Evolutionary conservation across 179 eudicot species (phyloP).

Genomic region (Amaranthus tricolor): DNA sequence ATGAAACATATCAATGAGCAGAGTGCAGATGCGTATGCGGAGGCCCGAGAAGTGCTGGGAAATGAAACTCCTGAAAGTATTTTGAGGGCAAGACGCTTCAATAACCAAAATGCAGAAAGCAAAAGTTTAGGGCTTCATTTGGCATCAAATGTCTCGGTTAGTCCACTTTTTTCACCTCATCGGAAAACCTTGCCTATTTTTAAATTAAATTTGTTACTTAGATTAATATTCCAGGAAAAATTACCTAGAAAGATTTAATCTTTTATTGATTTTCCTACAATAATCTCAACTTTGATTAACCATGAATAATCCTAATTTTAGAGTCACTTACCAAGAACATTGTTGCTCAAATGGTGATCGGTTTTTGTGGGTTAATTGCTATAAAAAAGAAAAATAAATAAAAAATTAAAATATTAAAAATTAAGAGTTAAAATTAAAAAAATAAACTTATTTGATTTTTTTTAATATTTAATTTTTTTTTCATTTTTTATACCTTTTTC

Average conservation of each 20-base stretch:
- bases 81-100: slow-evolving; percentile 43
- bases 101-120: slow-evolving; percentile 31
- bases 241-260: neutral
- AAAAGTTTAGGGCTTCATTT: slow-evolving; percentile 31
- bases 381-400: no score
- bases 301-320: no score
- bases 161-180: slow-evolving; percentile 16
- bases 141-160: slow-evolving; percentile 53
- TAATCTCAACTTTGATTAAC: no score
- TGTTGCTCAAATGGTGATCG: no score
- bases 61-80: slow-evolving; percentile 81
- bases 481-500: no score
- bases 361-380: no score
- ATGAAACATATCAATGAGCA: slow-evolving; percentile 86
- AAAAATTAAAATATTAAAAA: no score
- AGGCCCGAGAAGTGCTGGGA: slow-evolving; percentile 85
- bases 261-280: no score
- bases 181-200: neutral
- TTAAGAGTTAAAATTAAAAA: no score
- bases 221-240: neutral
- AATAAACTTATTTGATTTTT: no score
- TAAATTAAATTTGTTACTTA: neutral
- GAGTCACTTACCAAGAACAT: no score
- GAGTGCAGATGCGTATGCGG: slow-evolving; percentile 77
- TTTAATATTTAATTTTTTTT: no score